phyloP scores from a whole-genome alignment of 352 stramenopile species.

The Elongisporangium undulatum region DNA sequence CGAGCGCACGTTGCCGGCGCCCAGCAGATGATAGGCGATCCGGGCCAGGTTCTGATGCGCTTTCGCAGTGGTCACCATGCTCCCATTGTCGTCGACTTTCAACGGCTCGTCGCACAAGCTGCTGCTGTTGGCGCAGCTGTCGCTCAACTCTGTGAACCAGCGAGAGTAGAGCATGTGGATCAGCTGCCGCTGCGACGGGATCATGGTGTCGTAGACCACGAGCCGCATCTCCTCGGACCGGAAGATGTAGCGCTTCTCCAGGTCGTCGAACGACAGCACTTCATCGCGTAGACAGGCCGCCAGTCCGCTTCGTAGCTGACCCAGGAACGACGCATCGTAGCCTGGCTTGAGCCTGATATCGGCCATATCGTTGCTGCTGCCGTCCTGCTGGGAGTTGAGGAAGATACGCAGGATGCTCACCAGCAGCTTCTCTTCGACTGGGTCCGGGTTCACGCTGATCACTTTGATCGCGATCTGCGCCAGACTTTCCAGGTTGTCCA shows the following conservation, averaged over 20 bases:
- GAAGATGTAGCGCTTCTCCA: too few species aligned
- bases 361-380: constrained; percentile 17
- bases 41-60: constrained; percentile 54
- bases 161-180: constrained; percentile 67
- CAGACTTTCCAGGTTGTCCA: constrained; percentile 45
- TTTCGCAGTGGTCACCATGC: too few species aligned
- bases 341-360: constrained; percentile 26
- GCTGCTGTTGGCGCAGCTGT: too few species aligned
- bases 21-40: constrained; percentile 60
- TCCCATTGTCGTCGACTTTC: too few species aligned
- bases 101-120: too few species aligned
- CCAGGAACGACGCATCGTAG: constrained; percentile 11
- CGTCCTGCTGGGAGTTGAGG: constrained; percentile 17
- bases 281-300: constrained; percentile 39
- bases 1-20: constrained; percentile 37
- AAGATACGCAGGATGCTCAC: constrained; percentile 51
- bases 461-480: constrained; percentile 63
- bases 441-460: constrained; percentile 61
- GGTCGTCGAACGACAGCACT: too few species aligned
- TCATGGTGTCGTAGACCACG: constrained; percentile 40
- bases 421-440: constrained; percentile 50
- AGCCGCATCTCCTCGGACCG: too few species aligned
- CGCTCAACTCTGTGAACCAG: too few species aligned
- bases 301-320: constrained; percentile 50
- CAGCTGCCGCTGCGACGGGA: constrained; percentile 58